Base-by-base conservation (phyloP, 2,329 filamentous ascomycete species). In the Aspergillus sp. region DNA sequence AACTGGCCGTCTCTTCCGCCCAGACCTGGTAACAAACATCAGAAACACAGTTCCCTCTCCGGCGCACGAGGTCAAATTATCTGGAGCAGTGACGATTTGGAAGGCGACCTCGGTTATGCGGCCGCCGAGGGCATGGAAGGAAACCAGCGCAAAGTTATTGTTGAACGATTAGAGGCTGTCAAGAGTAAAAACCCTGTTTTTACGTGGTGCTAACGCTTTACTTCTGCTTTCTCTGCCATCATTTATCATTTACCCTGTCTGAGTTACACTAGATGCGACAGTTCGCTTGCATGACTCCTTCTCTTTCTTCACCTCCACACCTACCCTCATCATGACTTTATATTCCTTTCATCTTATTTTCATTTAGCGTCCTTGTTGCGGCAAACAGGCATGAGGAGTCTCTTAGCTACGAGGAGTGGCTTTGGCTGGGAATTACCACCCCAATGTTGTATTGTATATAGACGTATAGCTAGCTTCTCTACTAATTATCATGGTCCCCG, bases 141-240 rank as follows among this genome's bases (percentile, higher is more conserved):
- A 12, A 90, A 92, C 68, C 87, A 89, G 72, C 85, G 93, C 67
- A 96, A 95, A 76, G 95, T 99, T 48, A 98, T 99, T 80, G 93
- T 99, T 48, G 95, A 99, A 80, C 83, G 95, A 62, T 78, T 99
- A 58, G 95, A 99, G 80, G 90, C 93, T 59, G 95, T 99, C 61
- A 98, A 98, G 82, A 91, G 88, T 71, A 89, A 89, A 73, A 96
- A 96, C 71, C 95, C 95, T 2, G 92, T 99, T 33, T 99, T 99
- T 76, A 96, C 90, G 45, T 99, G 95, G 90, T 99, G 95, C 80
- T 98, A 79, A 79, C 27, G 33, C 20, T 46, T 8, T 51, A 51
- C 44, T 56, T 59, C 49, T 49, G 19, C 40, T 59, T 57, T 54
- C 34, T 13, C 40, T 51, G 8, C 44, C n/a, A 33, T 17, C 20